Evolutionary conservation across 768 basidiomycete genomes (phyloP).

Genomic region (Mycena alexandri): DNA sequence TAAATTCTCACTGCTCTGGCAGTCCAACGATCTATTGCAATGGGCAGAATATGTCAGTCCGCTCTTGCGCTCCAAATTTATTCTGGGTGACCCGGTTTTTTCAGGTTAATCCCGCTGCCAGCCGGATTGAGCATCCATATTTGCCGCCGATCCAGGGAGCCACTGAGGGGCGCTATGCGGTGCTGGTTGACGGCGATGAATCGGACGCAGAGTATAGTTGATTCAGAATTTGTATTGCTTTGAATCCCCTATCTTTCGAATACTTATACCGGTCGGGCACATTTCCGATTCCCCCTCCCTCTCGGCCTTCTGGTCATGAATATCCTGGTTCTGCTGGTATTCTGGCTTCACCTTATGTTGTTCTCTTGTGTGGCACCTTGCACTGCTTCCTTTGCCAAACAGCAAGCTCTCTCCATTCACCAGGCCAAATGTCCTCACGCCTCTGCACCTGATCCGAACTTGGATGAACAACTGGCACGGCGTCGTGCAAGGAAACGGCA

Average conservation of each 20-base stretch:
- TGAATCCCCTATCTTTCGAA: too few species aligned
- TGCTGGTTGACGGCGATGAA: too few species aligned
- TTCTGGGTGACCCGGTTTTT: too few species aligned
- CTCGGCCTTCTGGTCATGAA: neutral
- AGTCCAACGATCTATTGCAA: neutral
- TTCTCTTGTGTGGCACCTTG: neutral
- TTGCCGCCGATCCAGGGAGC: too few species aligned
- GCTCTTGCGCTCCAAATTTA: too few species aligned
- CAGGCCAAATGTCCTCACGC: neutral
- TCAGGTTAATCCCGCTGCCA: too few species aligned
- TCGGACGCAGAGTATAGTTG: too few species aligned
- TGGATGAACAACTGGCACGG: neutral
- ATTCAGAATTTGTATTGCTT: too few species aligned
- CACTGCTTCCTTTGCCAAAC: neutral
- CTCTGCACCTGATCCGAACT: neutral
- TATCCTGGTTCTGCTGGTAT: neutral
- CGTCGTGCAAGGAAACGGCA: neutral
- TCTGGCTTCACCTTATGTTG: slow-evolving; percentile 4
- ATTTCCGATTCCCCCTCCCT: too few species aligned
- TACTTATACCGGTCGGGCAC: too few species aligned
- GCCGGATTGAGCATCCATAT: too few species aligned
- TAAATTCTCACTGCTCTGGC: neutral
- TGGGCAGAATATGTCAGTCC: slow-evolving; percentile 8
- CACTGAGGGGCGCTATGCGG: too few species aligned
- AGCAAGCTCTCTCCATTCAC: neutral